These are phyloP conservation scores for Penicillium sp. DNA, from an alignment of 2,329 filamentous ascomycete genomes.

Conservation along the genomic window DNA sequence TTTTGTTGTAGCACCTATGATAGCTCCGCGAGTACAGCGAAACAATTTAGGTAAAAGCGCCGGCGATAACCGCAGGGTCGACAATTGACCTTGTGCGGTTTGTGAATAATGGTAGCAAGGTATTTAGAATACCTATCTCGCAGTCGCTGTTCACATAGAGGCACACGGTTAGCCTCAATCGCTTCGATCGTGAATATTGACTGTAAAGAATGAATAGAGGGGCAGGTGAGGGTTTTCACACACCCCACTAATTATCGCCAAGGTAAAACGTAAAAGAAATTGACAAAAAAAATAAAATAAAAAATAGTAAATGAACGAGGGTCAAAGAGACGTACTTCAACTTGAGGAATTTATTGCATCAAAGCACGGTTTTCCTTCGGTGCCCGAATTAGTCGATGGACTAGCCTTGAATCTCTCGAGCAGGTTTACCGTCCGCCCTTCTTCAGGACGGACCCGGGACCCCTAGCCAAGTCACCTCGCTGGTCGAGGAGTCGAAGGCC, in stretches of 20 bases:
- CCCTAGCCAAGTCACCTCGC: conserved; percentile 48
- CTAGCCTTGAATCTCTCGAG: conserved; percentile 23
- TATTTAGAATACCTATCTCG: conserved; percentile 17
- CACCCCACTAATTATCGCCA: conserved; percentile 17
- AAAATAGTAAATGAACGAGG: background rate
- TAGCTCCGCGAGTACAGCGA: background rate
- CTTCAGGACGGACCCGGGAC: conserved; percentile 53
- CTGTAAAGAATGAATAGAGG: conserved; percentile 14
- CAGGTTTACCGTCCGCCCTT: conserved; percentile 53
- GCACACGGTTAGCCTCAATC: conserved; percentile 15
- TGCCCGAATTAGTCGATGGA: conserved; percentile 8
- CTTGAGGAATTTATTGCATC: conserved; percentile 6
- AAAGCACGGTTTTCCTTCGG: conserved; percentile 12
- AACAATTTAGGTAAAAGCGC: conserved; percentile 2
- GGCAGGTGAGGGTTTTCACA: conserved; percentile 19
- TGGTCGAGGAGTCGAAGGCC: conserved; percentile 26
- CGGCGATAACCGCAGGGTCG: conserved; percentile 9
- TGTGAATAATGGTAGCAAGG: conserved; percentile 12
- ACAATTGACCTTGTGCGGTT: conserved; percentile 13
- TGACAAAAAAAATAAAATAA: background rate
- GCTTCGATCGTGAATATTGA: background rate
- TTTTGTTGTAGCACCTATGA: background rate
- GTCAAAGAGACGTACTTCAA: conserved; percentile 17
- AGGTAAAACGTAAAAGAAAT: conserved; percentile 8
- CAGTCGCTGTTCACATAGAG: conserved; percentile 12